These are phyloP conservation scores for Cantharellus cinnabarinus DNA, from an alignment of 768 basidiomycete species.

Conservation along the genomic window DNA sequence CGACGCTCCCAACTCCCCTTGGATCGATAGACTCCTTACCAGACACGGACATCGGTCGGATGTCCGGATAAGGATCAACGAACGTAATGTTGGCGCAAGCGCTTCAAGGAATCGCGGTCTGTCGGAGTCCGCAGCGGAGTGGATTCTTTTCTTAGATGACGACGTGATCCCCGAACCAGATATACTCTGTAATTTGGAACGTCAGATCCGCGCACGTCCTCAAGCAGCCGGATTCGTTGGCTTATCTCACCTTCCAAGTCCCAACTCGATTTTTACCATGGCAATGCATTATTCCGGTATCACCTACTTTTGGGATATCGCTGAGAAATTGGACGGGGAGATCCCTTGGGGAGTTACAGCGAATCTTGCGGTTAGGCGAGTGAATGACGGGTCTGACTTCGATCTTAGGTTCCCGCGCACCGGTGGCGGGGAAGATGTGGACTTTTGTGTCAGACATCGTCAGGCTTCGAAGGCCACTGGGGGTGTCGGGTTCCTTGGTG, in stretches of 20 bases:
- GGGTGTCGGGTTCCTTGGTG: conserved; percentile 26
- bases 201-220: conserved; percentile 25
- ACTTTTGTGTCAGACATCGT: conserved; percentile 32
- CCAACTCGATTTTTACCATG: conserved; percentile 28
- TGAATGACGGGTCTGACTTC: conserved; percentile 26
- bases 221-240: conserved; percentile 35
- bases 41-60: conserved; percentile 26
- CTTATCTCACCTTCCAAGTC: conserved; percentile 28
- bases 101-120: conserved; percentile 36
- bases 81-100: conserved; percentile 29
- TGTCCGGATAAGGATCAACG: conserved; percentile 33
- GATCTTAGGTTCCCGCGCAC: conserved; percentile 33
- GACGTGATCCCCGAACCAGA: conserved; percentile 26
- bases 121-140: conserved; percentile 34
- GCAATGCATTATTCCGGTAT: conserved; percentile 37
- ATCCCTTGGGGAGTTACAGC: conserved; percentile 47
- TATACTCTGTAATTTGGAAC: conserved; percentile 28
- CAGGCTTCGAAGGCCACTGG: conserved; percentile 18
- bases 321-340: conserved; percentile 26
- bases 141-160: conserved; percentile 41
- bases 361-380: conserved; percentile 32
- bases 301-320: conserved; percentile 43
- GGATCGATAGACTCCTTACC: conserved; percentile 20
- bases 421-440: conserved; percentile 43
- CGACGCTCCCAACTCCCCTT: conserved; percentile 29